These are phyloP conservation scores for Rubia yunnanensis DNA, from an alignment of 257 asterid genomes.

Conservation along the genomic window DNA sequence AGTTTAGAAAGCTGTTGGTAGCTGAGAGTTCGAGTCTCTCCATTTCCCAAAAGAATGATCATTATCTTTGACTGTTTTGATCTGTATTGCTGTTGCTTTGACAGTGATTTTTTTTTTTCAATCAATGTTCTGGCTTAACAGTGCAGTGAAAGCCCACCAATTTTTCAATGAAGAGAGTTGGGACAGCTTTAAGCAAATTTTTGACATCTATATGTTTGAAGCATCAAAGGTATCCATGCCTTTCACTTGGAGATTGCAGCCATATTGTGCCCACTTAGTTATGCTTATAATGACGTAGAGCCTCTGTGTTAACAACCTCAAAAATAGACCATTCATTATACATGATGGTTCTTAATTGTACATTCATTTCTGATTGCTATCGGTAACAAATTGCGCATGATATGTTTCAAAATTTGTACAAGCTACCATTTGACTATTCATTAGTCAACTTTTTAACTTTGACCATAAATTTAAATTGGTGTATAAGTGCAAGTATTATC, in stretches of 20 bases:
- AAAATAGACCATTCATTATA: not conserved
- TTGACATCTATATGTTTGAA: slow-evolving; percentile 82
- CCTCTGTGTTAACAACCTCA: not conserved
- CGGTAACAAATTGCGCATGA: not conserved
- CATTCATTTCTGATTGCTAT: not conserved
- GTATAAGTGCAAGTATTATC: too few relatives aligned
- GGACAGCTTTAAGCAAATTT: slow-evolving; percentile 92
- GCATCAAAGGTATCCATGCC: slow-evolving; percentile 76
- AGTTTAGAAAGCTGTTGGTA: slow-evolving; percentile 96
- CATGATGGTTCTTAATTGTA: not conserved
- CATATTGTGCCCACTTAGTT: not conserved
- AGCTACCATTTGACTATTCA: too few relatives aligned
- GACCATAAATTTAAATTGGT: too few relatives aligned
- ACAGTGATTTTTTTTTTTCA: slow-evolving; percentile 7
- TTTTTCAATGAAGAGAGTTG: slow-evolving; percentile 87
- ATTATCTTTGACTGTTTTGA: slow-evolving; percentile 16
- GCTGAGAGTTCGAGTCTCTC: slow-evolving; percentile 99
- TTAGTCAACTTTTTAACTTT: too few relatives aligned
- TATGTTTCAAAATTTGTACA: not conserved
- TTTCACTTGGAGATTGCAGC: not conserved
- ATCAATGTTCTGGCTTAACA: slow-evolving; percentile 53
- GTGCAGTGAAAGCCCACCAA: slow-evolving; percentile 94
- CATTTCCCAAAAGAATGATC: slow-evolving; percentile 71
- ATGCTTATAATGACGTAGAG: not conserved
- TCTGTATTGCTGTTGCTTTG: slow-evolving; percentile 15